Percentiles rank a stretch among this genome's conserved stretches.
Evolutionary conservation across 2,329 filamentous ascomycete genomes (phyloP).

Genomic region (Didymella pinodella): DNA sequence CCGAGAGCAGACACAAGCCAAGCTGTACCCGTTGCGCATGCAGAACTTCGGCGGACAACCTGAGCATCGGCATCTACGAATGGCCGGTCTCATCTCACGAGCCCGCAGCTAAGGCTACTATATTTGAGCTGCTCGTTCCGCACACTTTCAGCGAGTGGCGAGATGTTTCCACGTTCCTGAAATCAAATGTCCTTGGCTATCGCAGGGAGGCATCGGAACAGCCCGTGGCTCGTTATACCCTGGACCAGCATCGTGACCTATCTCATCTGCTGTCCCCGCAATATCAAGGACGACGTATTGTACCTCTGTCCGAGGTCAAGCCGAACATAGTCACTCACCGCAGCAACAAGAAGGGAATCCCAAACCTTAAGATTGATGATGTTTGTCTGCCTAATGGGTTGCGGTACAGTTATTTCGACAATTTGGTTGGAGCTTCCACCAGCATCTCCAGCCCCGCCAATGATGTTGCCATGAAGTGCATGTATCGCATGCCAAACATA

Average conservation of each 20-base stretch:
- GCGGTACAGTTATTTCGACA: conserved; percentile 47
- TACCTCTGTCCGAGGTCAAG: conserved; percentile 50
- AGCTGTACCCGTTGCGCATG: no score
- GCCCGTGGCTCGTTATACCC: no score
- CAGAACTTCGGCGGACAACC: conserved; percentile 39
- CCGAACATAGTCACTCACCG: conserved; percentile 51
- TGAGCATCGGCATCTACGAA: conserved; percentile 62
- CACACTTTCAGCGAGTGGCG: conserved; percentile 57
- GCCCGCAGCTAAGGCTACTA: conserved; percentile 51
- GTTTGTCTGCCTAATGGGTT: conserved; percentile 60
- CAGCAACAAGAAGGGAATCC: conserved; percentile 31
- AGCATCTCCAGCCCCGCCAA: neutral
- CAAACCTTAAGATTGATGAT: conserved; percentile 35
- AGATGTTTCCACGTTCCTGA: conserved; percentile 56
- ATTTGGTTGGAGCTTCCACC: no score
- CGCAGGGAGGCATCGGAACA: no score
- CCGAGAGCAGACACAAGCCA: no score
- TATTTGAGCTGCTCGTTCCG: conserved; percentile 63
- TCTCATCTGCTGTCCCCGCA: no score
- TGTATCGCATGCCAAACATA: conserved; percentile 50
- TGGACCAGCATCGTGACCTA: no score
- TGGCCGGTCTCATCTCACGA: conserved; percentile 60
- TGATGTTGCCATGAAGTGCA: conserved; percentile 44
- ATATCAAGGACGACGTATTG: conserved; percentile 29
- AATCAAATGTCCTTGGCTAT: conserved; percentile 50